A percentile compares a stretch with the other conserved stretches of the same genome.
Evolutionary conservation across 352 stramenopile genomes (phyloP).

Genomic region (Thalassiosira mediterranea): DNA sequence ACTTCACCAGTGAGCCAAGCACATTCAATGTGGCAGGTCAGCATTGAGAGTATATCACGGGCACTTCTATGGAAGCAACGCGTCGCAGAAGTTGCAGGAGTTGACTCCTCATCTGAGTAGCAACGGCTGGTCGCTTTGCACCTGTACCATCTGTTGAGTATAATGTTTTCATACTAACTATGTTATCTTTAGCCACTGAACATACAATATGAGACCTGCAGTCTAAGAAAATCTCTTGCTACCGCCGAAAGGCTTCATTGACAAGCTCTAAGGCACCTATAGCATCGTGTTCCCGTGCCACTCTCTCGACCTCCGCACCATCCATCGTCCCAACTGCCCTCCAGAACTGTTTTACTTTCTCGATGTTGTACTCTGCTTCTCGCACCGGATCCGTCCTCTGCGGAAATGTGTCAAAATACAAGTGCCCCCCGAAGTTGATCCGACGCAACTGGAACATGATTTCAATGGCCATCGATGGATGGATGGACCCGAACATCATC

Average conservation of each 20-base stretch:
- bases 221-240: no score
- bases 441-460: slow-evolving; percentile 76
- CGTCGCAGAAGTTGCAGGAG: no score
- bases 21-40: no score
- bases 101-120: no score
- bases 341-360: slow-evolving; percentile 74
- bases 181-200: no score
- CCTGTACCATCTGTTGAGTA: no score
- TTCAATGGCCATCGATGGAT: slow-evolving; percentile 80
- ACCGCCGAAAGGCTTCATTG: slow-evolving; percentile 46
- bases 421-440: slow-evolving; percentile 77
- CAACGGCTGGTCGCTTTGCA: no score
- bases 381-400: slow-evolving; percentile 78
- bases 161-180: no score
- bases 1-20: no score
- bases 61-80: no score
- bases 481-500: slow-evolving; percentile 82
- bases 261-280: slow-evolving; percentile 67
- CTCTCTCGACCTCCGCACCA: slow-evolving; percentile 33
- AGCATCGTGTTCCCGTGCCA: slow-evolving; percentile 69
- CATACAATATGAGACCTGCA: no score
- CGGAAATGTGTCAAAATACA: slow-evolving; percentile 86
- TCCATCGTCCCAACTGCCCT: slow-evolving; percentile 52
- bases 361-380: slow-evolving; percentile 84
- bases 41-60: no score